Evolutionary conservation across 1,284 basidiomycete species (phyloP).

Genomic region (Ganoderma sinense): DNA sequence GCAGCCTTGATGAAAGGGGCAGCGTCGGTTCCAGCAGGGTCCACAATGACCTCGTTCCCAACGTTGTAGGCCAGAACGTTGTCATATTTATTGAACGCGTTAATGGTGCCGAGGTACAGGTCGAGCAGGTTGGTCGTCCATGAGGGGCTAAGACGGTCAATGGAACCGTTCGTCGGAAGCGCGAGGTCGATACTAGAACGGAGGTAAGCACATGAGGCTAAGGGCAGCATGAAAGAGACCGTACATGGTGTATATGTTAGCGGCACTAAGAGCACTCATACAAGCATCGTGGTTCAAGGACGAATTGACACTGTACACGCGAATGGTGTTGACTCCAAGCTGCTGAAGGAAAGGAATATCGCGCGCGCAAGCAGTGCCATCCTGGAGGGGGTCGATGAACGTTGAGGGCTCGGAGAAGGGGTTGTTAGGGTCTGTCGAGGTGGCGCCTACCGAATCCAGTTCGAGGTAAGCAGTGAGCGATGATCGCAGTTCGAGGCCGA

Average conservation of each 20-base stretch:
- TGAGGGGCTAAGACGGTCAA: constrained; percentile 76
- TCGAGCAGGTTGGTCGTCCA: constrained; percentile 89
- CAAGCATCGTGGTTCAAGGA: constrained; percentile 86
- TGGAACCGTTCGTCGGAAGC: constrained; percentile 87
- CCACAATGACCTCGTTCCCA: constrained; percentile 88
- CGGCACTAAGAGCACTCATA: constrained; percentile 80
- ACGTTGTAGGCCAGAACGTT: constrained; percentile 88
- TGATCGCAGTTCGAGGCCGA: constrained; percentile 11
- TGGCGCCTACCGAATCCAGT: constrained; percentile 30
- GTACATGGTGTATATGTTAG: constrained; percentile 90
- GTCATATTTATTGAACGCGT: constrained; percentile 83
- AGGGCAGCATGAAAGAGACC: constrained; percentile 36
- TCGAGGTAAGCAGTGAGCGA: background rate
- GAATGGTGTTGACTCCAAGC: constrained; percentile 78
- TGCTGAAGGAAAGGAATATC: constrained; percentile 82
- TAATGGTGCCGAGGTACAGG: constrained; percentile 81
- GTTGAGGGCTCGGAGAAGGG: constrained; percentile 82
- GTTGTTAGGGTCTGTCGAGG: constrained; percentile 59
- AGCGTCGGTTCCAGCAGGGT: constrained; percentile 63
- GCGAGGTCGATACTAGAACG: constrained; percentile 80
- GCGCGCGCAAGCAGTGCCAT: constrained; percentile 73
- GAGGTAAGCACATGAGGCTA: constrained; percentile 17
- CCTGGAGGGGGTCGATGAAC: constrained; percentile 81
- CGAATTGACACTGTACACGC: constrained; percentile 88
- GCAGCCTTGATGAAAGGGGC: constrained; percentile 91